Evolutionary conservation across 768 basidiomycete species (phyloP), one percentile per base, ranked within the genome.

Genomic region (Termitomyces sp.): DNA sequence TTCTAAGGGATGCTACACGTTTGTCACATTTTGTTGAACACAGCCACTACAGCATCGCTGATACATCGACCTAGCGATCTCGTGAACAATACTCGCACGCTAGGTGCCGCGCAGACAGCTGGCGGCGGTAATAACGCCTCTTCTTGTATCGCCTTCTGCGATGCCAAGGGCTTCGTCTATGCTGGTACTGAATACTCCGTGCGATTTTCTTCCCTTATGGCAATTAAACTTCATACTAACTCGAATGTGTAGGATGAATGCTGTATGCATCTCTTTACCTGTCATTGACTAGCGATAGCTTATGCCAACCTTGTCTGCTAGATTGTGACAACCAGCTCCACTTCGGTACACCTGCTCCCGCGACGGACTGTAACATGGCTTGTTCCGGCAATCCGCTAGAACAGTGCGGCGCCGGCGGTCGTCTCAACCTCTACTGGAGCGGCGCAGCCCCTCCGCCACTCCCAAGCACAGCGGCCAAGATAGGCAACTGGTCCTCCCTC

Each of bases 181-280:
- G 87, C 89, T 17, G 90, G 90, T 14, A 77, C 84, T 17, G 89
- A 91, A 69, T 90, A 77, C 27, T 66, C 65, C 53, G 71, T 71
- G 53, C 49, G 68, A 63, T 21, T 51, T 47, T 42, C 55, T 42
- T 54, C 47, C 6, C 29, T 56, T 29, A 34, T 41, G 41, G 11
- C 27, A 27, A n/a, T 55, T 54, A 32, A 34, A 21, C 11, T 34
- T 46, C 8, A 45, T 59, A n/a, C 25, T 47, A 7, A 45, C 37
- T 62, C 21, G 50, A 19, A 8, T 40, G 16, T 9, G 31, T 35
- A 65, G 68, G 66, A 58, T 58, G 81, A 87, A 68, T 87, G 84
- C 71, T 86, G 85, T 86, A 68, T 56, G 65, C 21, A 34, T n/a
- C 54, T 42, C 45, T 58, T 34, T 56, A 38, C 38, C 56, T 44